Evolutionary conservation across 768 basidiomycete species (phyloP).

Genomic region (Dendrothele bispora): DNA sequence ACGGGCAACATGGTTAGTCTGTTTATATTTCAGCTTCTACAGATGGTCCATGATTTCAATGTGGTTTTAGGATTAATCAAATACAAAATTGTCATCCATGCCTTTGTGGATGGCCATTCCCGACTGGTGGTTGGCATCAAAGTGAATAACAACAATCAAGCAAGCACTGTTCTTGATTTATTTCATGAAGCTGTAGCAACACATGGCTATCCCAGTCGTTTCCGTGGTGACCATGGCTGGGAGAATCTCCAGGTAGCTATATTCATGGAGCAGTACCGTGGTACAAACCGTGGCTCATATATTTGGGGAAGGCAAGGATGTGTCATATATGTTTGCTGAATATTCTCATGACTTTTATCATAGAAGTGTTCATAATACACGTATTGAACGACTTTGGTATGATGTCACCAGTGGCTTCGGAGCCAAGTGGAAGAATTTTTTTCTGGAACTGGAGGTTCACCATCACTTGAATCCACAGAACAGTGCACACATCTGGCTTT

Average conservation of each 20-base stretch:
- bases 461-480: conserved; percentile 17
- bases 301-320: conserved; percentile 21
- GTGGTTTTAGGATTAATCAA: conserved; percentile 19
- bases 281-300: conserved; percentile 23
- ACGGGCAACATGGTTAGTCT: conserved; percentile 31
- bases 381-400: conserved; percentile 29
- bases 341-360: background rate
- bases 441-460: conserved; percentile 19
- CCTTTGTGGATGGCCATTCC: conserved; percentile 30
- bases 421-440: conserved; percentile 26
- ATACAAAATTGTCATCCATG: conserved; percentile 30
- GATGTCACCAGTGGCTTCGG: conserved; percentile 24
- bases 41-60: no score
- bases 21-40: conserved; percentile 34
- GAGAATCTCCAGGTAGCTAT: conserved; percentile 27
- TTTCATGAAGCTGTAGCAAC: conserved; percentile 14
- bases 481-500: conserved; percentile 25
- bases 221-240: conserved; percentile 23
- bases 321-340: background rate
- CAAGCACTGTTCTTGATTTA: conserved; percentile 14
- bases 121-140: conserved; percentile 11
- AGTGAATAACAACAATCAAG: conserved; percentile 16
- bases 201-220: conserved; percentile 19
- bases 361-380: conserved; percentile 26
- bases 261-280: conserved; percentile 25